Percentiles rank a stretch among this genome's conserved stretches.
phyloP scores from a whole-genome alignment of 2,329 filamentous ascomycete genomes.

The Aspergillus ruber region DNA sequence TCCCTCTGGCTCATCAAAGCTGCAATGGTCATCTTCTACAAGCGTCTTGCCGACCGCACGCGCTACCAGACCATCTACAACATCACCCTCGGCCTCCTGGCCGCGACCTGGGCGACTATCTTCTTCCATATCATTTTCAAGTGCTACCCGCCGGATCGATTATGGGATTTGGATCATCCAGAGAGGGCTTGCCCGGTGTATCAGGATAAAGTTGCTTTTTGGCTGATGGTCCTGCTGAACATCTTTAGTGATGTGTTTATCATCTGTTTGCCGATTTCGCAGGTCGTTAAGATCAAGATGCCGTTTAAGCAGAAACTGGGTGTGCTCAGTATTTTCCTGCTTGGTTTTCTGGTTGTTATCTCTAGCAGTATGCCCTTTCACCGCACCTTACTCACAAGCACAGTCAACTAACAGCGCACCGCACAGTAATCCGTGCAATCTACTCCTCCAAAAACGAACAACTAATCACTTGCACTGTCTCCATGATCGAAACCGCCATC shows the following conservation, averaged over 20 bases:
- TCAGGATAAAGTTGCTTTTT: slow-evolving; percentile 9
- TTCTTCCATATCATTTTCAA: slow-evolving; percentile 18
- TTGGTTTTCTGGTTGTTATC: slow-evolving; percentile 13
- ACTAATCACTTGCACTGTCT: slow-evolving; percentile 20
- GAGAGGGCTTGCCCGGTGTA: neutral
- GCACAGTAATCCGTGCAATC: slow-evolving; percentile 18
- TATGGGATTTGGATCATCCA: slow-evolving; percentile 5
- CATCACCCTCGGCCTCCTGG: slow-evolving; percentile 9
- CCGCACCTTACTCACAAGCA: too few species aligned
- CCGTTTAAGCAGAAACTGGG: slow-evolving; percentile 13
- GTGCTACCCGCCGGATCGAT: slow-evolving; percentile 11
- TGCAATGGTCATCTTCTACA: slow-evolving; percentile 17
- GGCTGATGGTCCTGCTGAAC: slow-evolving; percentile 16
- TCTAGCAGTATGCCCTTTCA: slow-evolving; percentile 16
- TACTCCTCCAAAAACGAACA: slow-evolving; percentile 14
- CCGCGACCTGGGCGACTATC: slow-evolving; percentile 12
- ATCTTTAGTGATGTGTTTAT: slow-evolving; percentile 16
- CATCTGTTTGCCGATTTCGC: slow-evolving; percentile 15
- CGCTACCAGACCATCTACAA: slow-evolving; percentile 14
- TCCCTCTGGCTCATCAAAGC: slow-evolving; percentile 17
- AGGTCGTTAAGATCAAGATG: slow-evolving; percentile 13
- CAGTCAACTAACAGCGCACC: too few species aligned
- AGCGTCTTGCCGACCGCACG: slow-evolving; percentile 16
- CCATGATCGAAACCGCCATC: slow-evolving; percentile 17
- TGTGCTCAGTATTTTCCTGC: slow-evolving; percentile 13